Evolutionary conservation across 1,284 basidiomycete genomes (phyloP).

Genomic region (Meira nashicola): DNA sequence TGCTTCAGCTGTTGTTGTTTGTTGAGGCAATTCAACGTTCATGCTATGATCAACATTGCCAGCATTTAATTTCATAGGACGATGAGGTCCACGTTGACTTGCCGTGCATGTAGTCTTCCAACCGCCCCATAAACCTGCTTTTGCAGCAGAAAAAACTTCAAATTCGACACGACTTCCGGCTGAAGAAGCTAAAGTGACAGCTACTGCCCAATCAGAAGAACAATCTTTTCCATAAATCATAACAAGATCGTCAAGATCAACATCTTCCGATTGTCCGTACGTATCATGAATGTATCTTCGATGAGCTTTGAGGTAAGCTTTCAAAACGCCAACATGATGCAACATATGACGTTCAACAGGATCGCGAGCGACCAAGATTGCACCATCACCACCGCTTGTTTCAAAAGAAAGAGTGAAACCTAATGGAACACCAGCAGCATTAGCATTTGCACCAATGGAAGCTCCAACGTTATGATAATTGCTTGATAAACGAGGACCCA

Average conservation of each 20-base stretch:
- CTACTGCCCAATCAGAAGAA: conserved; percentile 38
- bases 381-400: conserved; percentile 34
- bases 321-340: conserved; percentile 35
- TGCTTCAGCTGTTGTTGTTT: too few species aligned
- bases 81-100: conserved; percentile 34
- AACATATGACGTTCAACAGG: conserved; percentile 32
- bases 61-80: neutral
- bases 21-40: too few species aligned
- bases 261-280: conserved; percentile 33
- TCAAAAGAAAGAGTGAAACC: conserved; percentile 33
- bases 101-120: conserved; percentile 33
- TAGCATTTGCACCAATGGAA: conserved; percentile 17
- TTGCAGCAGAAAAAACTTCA: conserved; percentile 27
- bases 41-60: too few species aligned
- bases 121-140: conserved; percentile 29
- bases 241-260: conserved; percentile 29
- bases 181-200: conserved; percentile 29
- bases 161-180: conserved; percentile 33
- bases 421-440: conserved; percentile 19
- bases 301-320: conserved; percentile 32
- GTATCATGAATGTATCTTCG: conserved; percentile 33
- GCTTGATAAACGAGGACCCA: conserved; percentile 34
- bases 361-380: conserved; percentile 35
- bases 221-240: conserved; percentile 36
- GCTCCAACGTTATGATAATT: conserved; percentile 33